Evolutionary conservation across 179 eudicot species (phyloP), one percentile per base, ranked within the genome.

Genomic region (Gypsophila paniculata): DNA sequence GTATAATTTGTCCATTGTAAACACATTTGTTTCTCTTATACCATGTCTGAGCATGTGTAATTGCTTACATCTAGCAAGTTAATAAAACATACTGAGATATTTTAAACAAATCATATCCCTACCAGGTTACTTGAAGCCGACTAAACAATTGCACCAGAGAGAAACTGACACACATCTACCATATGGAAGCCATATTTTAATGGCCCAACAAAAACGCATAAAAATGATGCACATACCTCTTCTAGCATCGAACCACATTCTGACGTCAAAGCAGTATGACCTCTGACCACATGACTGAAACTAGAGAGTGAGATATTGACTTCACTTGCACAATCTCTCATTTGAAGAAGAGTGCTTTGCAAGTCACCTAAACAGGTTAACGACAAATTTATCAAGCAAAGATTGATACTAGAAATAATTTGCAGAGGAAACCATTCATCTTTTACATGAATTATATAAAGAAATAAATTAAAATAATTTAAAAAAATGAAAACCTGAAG

Each of bases 201-300:
- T 58, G 4, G 51, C 19, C 34, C 58, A 38, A 67, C 17, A 66
- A 17, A 68, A 69, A 32, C 57, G 42, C 49, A 59, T 6, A 60
- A 12, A 60, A 54, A 79, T 61, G 63, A 69, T 8, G 46, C 26
- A 38, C 65, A 72, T 77, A 95, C 99, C 98, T 95, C 99, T 81
- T 93, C 99, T 81, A 95, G 96, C 99, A 95, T 89, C 62, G 96
- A 87, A 69, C 98, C 96, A 77, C 96, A 88, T 81, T 92, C 99
- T 76, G 98, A 84, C 68, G 99, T 95, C 89, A 95, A 82, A 73
- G 93, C 91, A 59, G 91, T 89, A 76, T 90, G 98, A 65, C 89
- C 84, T 81, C 85, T 89, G 42, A 78, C 80, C 79, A 83, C 80
- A 53, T 79, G 85, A 57, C 80, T 81, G 78, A 88, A 92, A 78